Conservation (phyloP, 495 filamentous ascomycete genomes). For the Penicillium manginii region DNA sequence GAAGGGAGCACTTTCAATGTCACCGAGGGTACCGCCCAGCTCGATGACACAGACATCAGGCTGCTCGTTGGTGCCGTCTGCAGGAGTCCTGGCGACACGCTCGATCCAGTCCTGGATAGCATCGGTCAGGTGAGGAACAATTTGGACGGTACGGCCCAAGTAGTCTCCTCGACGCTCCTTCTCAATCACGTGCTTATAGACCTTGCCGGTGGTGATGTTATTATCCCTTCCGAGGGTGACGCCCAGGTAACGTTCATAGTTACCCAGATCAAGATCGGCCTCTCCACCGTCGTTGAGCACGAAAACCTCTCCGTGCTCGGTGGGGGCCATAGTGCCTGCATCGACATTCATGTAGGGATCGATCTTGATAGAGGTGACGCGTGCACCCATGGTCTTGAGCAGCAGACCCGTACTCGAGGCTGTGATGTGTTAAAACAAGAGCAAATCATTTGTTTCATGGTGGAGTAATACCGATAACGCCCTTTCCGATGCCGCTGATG, state of each 20-base stretch:
- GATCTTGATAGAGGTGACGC: constrained; percentile 65
- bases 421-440: constrained; percentile 13
- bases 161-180: constrained; percentile 81
- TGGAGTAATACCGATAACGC: constrained; percentile 58
- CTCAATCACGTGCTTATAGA: constrained; percentile 86
- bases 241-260: constrained; percentile 70
- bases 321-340: constrained; percentile 81
- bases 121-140: constrained; percentile 89
- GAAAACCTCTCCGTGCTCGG: constrained; percentile 79
- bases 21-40: constrained; percentile 74
- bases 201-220: constrained; percentile 74
- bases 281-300: constrained; percentile 79
- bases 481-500: constrained; percentile 82
- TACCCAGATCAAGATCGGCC: constrained; percentile 91
- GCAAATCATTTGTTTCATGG: constrained; percentile 3
- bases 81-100: constrained; percentile 81
- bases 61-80: constrained; percentile 78
- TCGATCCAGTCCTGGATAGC: constrained; percentile 93
- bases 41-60: constrained; percentile 95
- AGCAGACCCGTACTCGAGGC: constrained; percentile 67
- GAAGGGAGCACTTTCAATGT: constrained; percentile 91
- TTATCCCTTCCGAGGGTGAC: constrained; percentile 29
- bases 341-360: constrained; percentile 67
- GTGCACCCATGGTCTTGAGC: constrained; percentile 81
- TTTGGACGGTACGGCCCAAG: constrained; percentile 89